Conservation (phyloP, 1,284 basidiomycete genomes). For the Moesziomyces globuligerus region DNA sequence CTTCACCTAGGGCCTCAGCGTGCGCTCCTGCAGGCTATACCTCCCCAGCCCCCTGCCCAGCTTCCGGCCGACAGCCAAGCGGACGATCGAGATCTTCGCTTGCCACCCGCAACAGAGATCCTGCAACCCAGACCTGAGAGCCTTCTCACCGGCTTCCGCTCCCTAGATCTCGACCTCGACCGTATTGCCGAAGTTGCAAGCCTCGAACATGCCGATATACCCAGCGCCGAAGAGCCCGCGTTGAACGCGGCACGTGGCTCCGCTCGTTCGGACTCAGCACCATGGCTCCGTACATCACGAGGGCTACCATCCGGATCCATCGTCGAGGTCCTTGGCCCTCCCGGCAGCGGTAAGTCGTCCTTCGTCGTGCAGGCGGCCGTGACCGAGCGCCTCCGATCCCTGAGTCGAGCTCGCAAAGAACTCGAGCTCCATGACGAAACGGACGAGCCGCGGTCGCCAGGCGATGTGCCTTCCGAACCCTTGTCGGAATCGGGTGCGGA, state of each 20-base stretch:
- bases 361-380: slow-evolving; percentile 30
- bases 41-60: slow-evolving; percentile 12
- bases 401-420: slow-evolving; percentile 14
- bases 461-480: neutral
- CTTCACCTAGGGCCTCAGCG: slow-evolving; percentile 4
- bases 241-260: neutral
- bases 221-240: neutral
- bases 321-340: slow-evolving; percentile 37
- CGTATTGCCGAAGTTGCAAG: slow-evolving; percentile 21
- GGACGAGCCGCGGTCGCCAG: neutral
- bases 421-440: neutral
- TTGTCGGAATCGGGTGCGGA: too few species aligned
- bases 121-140: slow-evolving; percentile 8
- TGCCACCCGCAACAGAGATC: slow-evolving; percentile 3
- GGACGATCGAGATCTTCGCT: neutral
- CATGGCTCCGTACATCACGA: slow-evolving; percentile 8
- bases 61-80: neutral
- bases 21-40: slow-evolving; percentile 22
- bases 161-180: slow-evolving; percentile 32
- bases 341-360: slow-evolving; percentile 37
- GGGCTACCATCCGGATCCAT: slow-evolving; percentile 40
- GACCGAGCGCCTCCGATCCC: slow-evolving; percentile 31
- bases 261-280: neutral
- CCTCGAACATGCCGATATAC: slow-evolving; percentile 13
- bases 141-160: slow-evolving; percentile 25